phyloP scores from a whole-genome alignment of 345 rosid genomes.

The Conringia planisiliqua region DNA sequence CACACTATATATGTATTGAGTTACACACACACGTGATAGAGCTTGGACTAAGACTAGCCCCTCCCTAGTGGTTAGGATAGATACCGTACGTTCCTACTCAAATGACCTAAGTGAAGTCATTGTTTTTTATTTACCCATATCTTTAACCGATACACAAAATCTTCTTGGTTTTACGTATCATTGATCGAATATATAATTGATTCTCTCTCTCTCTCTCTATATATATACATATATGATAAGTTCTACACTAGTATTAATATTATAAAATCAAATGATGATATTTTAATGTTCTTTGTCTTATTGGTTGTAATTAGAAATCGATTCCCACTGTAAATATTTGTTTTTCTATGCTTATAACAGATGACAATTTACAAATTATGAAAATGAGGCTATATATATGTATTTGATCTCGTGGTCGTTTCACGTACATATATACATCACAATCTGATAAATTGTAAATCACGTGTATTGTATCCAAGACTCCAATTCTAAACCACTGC shows the following conservation, averaged over 20 bases:
- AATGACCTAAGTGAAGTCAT: slow-evolving; percentile 24
- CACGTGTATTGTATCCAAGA: slow-evolving; percentile 30
- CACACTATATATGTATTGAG: background rate
- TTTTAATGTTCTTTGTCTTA: background rate
- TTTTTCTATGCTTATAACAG: background rate
- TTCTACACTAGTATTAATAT: background rate
- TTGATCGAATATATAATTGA: slow-evolving; percentile 3
- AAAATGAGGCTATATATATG: background rate
- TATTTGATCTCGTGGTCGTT: background rate
- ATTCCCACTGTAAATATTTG: background rate
- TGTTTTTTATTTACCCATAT: slow-evolving; percentile 31
- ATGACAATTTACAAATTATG: background rate
- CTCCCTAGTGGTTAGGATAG: slow-evolving; percentile 25
- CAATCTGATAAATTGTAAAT: slow-evolving; percentile 19
- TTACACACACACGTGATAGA: slow-evolving; percentile 21
- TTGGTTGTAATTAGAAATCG: background rate
- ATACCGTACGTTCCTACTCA: slow-evolving; percentile 31
- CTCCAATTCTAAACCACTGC: slow-evolving; percentile 36
- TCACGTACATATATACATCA: background rate
- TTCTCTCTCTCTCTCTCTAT: background rate
- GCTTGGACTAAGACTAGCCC: slow-evolving; percentile 6
- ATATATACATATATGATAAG: background rate
- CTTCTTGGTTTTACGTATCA: slow-evolving; percentile 37
- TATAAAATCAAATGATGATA: slow-evolving; percentile 1
- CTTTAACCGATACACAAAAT: slow-evolving; percentile 26